Evolutionary conservation across 495 filamentous ascomycete species (phyloP).

Genomic region (Penicillium steckii): DNA sequence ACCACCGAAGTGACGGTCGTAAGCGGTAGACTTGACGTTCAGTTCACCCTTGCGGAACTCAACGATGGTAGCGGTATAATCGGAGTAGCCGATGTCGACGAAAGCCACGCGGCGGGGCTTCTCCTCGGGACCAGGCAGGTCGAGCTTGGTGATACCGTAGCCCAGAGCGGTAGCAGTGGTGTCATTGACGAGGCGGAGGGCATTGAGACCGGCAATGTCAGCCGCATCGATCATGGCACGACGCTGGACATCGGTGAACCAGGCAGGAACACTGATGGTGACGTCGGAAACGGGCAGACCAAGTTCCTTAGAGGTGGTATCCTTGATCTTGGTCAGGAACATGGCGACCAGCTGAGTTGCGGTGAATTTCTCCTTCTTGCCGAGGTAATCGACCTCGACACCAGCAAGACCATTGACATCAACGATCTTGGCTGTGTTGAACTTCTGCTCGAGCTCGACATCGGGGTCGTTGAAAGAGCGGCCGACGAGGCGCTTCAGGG

Average conservation of each 20-base stretch:
- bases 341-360: constrained; percentile 90
- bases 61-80: constrained; percentile 91
- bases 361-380: constrained; percentile 90
- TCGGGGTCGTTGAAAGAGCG: constrained; percentile 86
- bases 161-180: constrained; percentile 95
- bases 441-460: constrained; percentile 86
- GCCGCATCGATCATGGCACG: constrained; percentile 86
- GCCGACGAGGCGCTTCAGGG: constrained; percentile 87
- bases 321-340: constrained; percentile 92
- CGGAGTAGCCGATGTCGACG: constrained; percentile 94
- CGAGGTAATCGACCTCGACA: constrained; percentile 90
- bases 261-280: constrained; percentile 90
- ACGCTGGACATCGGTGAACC: constrained; percentile 96
- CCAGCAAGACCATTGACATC: constrained; percentile 93
- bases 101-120: constrained; percentile 90
- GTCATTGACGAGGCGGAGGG: constrained; percentile 94
- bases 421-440: constrained; percentile 80
- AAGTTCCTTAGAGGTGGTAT: constrained; percentile 81
- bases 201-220: constrained; percentile 91
- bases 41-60: constrained; percentile 98
- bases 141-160: constrained; percentile 95
- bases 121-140: constrained; percentile 86
- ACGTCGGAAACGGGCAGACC: constrained; percentile 93
- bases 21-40: constrained; percentile 87
- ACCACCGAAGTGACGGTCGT: constrained; percentile 94